A percentile compares a stretch with the other conserved stretches of the same genome.
These are phyloP conservation scores for Lotus japonicus DNA, from an alignment of 306 rosid genomes.

Conservation along the genomic window DNA sequence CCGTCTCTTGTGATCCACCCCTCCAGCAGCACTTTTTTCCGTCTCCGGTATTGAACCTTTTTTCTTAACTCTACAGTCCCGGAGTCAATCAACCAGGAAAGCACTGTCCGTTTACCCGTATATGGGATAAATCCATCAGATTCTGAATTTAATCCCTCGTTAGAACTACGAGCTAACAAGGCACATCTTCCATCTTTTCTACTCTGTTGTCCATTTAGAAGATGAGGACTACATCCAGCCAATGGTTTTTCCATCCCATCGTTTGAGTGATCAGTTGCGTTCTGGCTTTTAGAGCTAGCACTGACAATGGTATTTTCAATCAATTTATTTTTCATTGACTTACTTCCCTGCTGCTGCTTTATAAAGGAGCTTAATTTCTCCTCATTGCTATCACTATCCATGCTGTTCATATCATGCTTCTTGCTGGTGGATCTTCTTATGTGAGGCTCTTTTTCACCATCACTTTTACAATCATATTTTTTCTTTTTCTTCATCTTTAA, in stretches of 20 bases:
- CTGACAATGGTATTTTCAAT: slow-evolving; percentile 45
- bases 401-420: slow-evolving; percentile 47
- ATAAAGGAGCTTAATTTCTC: slow-evolving; percentile 79
- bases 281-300: slow-evolving; percentile 48
- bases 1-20: slow-evolving; percentile 98
- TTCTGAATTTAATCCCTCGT: slow-evolving; percentile 61
- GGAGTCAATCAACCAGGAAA: slow-evolving; percentile 88
- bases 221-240: slow-evolving; percentile 44
- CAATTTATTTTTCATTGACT: slow-evolving; percentile 56
- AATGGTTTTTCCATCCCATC: slow-evolving; percentile 40
- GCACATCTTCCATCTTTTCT: slow-evolving; percentile 73
- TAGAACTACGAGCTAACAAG: slow-evolving; percentile 75
- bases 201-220: slow-evolving; percentile 63
- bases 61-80: slow-evolving; percentile 73
- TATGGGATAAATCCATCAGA: slow-evolving; percentile 85
- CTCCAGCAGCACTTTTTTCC: slow-evolving; percentile 71
- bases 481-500: slow-evolving; percentile 52
- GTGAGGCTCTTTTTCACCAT: slow-evolving; percentile 43
- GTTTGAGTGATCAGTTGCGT: slow-evolving; percentile 29
- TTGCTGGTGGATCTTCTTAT: slow-evolving; percentile 35
- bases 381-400: slow-evolving; percentile 68
- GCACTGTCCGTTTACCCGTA: slow-evolving; percentile 85
- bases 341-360: slow-evolving; percentile 80
- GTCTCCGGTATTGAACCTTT: slow-evolving; percentile 83
- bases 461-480: slow-evolving; percentile 44